A percentile compares a stretch with the other conserved stretches of the same genome.
phyloP scores from a whole-genome alignment of 163 green algal species.

The Chlamydomonas reinhardtii region DNA sequence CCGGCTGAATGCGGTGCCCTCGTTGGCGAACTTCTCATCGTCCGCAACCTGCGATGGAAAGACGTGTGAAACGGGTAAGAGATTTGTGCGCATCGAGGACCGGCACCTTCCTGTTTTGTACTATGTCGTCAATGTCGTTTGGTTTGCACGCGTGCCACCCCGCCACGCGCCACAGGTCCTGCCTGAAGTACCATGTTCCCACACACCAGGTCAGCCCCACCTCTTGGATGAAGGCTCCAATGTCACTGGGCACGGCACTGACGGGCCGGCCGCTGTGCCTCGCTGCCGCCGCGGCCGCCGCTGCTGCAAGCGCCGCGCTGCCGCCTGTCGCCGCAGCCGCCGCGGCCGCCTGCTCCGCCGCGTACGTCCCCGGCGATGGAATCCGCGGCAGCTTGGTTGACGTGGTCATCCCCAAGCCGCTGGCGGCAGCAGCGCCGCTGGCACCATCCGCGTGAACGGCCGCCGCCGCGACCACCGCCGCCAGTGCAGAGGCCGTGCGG shows the following conservation, averaged over 20 bases:
- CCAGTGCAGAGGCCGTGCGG: not conserved
- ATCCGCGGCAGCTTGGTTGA: constrained; percentile 38
- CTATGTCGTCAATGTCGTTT: too few relatives aligned
- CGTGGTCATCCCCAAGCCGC: not conserved
- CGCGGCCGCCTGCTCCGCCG: not conserved
- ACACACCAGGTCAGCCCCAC: not conserved
- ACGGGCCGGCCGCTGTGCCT: not conserved
- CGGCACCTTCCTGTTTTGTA: too few relatives aligned
- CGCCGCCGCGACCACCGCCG: not conserved
- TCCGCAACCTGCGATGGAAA: not conserved
- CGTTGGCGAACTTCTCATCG: constrained; percentile 47
- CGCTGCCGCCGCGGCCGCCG: not conserved
- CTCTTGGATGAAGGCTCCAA: constrained; percentile 46
- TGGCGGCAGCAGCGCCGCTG: not conserved
- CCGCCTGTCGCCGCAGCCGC: not conserved
- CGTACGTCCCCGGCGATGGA: constrained; percentile 27
- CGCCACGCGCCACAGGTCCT: too few relatives aligned
- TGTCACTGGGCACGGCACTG: constrained; percentile 26
- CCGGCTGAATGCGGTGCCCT: constrained; percentile 5
- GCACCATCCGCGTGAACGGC: not conserved
- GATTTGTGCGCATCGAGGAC: too few relatives aligned
- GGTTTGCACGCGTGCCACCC: too few relatives aligned
- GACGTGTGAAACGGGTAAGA: too few relatives aligned
- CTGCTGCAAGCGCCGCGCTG: constrained; percentile 6
- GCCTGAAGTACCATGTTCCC: too few relatives aligned